Conservation (phyloP, 345 rosid genomes). For the Chamaenerion angustifolium region DNA sequence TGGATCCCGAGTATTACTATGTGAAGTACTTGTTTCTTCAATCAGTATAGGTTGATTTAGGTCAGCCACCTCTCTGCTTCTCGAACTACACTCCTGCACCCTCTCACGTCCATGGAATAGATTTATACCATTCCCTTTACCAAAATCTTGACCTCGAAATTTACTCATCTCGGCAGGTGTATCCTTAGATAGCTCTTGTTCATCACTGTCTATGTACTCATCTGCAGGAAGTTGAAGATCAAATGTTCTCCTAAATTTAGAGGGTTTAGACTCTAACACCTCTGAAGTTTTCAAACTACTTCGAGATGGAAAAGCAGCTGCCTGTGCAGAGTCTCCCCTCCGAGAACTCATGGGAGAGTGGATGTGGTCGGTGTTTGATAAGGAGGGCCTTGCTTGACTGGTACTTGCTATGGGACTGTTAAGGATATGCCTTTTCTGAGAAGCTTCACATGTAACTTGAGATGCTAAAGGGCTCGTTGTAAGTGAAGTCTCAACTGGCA, state of each 20-base stretch:
- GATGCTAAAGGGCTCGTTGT: conserved; percentile 52
- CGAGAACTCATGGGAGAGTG: conserved; percentile 46
- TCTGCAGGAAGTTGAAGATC: conserved; percentile 94
- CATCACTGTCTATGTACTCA: conserved; percentile 55
- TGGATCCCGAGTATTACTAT: conserved; percentile 11
- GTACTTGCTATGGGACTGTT: conserved; percentile 43
- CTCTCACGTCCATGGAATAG: conserved; percentile 4
- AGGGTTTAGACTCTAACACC: conserved; percentile 42
- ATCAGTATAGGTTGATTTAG: conserved; percentile 61
- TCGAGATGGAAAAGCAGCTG: conserved; percentile 30
- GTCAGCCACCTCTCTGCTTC: conserved; percentile 44
- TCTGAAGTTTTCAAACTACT: conserved; percentile 33
- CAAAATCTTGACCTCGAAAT: conserved; percentile 28
- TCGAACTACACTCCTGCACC: conserved; percentile 18
- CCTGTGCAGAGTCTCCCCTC: conserved; percentile 21
- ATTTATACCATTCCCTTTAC: conserved; percentile 23
- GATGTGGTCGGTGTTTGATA: conserved; percentile 16
- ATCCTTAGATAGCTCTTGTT: conserved; percentile 18
- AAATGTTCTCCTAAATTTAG: conserved; percentile 60
- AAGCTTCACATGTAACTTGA: conserved; percentile 41
- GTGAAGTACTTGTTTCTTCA: conserved; percentile 33
- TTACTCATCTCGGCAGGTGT: conserved; percentile 24
- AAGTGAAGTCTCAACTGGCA: conserved; percentile 33
- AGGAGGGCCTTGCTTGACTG: conserved; percentile 29
- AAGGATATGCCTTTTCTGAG: conserved; percentile 47